Base-by-base conservation (phyloP, 1,139 yeast species). In the Eremothecium coryli region DNA sequence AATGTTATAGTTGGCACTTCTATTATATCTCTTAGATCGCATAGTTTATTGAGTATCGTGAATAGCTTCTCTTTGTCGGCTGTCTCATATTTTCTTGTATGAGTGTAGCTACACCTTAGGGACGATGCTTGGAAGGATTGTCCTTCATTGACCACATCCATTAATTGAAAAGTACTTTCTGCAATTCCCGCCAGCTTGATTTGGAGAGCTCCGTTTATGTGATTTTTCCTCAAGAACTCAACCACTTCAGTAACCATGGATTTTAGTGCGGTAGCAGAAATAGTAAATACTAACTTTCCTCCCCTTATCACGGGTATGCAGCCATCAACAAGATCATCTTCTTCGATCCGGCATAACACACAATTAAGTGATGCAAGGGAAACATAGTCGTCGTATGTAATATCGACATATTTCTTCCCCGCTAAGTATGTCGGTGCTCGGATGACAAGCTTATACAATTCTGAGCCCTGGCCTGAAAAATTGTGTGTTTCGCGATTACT, bases 221-320 rank as follows among this genome's bases (percentile, higher is more conserved):
- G 51, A 41, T 55, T 39, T 52, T 60, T 30, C 32, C 35, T 33
- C 47, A 53, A 46, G 58, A 46, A 61, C 27, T 60, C 60, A 29
- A 62, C 54, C 8, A 73, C 47, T 33, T 61, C 63, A 45, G 74
- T 80, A 17, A 74, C 50, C 17, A 71, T 68, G 41, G 65, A 63
- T 42, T 73, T 78, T 38, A 74, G 58, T 38, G 71, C 76, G 0
- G 77, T 67, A 27, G 69, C 72, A 33, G 71, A 68, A 7, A 74
- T 46, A 6, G 72, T 46, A 0, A 79, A 80, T 10, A 70, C 64
- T 33, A 76, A 62, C 22, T 54, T 45, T 8, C 37, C 41, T 15
- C 60, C 45, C 32, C 54, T 58, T 13, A 65, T 43, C n/a, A 74
- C 54, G 1, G 79, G 74, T 16, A 74, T 52, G 44, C 76, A 71